Evolutionary conservation across 2,329 filamentous ascomycete species (phyloP).

Genomic region (Myriosclerotinia scirpicola): DNA sequence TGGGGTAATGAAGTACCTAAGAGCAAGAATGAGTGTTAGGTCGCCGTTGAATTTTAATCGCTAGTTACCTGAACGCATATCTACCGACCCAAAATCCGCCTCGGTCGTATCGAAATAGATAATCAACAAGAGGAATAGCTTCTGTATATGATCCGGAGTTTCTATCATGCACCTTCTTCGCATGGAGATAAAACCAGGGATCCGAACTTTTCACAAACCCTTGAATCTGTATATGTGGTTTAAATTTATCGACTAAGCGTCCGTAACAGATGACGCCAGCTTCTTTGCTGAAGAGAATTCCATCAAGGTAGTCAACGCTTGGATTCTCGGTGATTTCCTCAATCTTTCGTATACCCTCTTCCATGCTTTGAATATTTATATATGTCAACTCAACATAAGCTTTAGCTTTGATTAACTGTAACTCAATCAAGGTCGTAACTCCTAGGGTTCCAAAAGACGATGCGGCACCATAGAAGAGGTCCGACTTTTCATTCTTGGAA

Average conservation of each 20-base stretch:
- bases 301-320: conserved; percentile 58
- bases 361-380: conserved; percentile 45
- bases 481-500: conserved; percentile 47
- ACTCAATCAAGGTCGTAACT: conserved; percentile 58
- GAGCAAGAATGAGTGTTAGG: background rate
- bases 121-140: conserved; percentile 50
- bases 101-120: conserved; percentile 62
- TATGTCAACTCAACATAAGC: conserved; percentile 57
- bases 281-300: conserved; percentile 50
- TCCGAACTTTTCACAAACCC: conserved; percentile 41
- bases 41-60: background rate
- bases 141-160: conserved; percentile 41
- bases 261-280: conserved; percentile 56
- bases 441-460: conserved; percentile 61
- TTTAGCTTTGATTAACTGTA: conserved; percentile 54
- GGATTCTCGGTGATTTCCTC: conserved; percentile 35
- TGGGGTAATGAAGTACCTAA: conserved; percentile 54
- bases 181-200: conserved; percentile 66
- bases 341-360: conserved; percentile 46
- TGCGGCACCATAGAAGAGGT: conserved; percentile 59
- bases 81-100: conserved; percentile 65
- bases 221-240: background rate
- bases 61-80: conserved; percentile 53
- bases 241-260: conserved; percentile 43
- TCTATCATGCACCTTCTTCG: conserved; percentile 37